Evolutionary conservation across 1,284 basidiomycete genomes (phyloP), one percentile per base, ranked within the genome.

Genomic region (Trichosporon sp.): DNA sequence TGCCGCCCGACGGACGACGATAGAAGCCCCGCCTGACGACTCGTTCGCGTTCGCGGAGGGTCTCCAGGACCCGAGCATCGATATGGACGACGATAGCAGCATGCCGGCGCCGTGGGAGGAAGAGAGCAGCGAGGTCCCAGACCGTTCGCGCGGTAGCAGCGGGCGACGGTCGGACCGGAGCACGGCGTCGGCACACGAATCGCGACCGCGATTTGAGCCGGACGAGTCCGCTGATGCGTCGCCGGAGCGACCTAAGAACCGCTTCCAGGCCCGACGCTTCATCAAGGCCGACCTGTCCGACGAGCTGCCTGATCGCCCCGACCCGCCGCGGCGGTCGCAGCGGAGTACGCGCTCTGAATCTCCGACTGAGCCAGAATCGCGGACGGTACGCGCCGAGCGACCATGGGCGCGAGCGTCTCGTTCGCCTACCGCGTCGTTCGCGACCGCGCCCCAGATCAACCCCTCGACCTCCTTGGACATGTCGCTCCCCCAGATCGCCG

Each of bases 31-130:
- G 13, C 73, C 72, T 8, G 74, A 77, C 62, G 72, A 76, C 27
- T 73, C 74, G 13, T 72, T 68, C 3, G 62, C 72, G 2, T 81
- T 81, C 56, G 79, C 74, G 0, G 62, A 70, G 3, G 75, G 75
- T 12, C 65, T 77, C 1, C 74, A 72, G 38, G 72, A 65, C 67
- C 72, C 1, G 62, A 69, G 32, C 68, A 70, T 77, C n/a, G 80
- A 78, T 27, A 58, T 81, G 31, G 80, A 81, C 27, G 77, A 78
- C 68, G 75, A 77, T 29, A 73, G 71, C 67, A 12, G 29, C 69
- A 38, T 67, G 32, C 68, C 69, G 35, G 66, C 74, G 65, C 64
- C 27, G 15, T 72, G 71, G 38, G 70, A 73, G 23, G 72, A 66
- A 29, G 66, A 64, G 27, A 67, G 62, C 13, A 21, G 65, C 34